phyloP scores from a whole-genome alignment of 257 asterid species.

The Cruciata laevipes region DNA sequence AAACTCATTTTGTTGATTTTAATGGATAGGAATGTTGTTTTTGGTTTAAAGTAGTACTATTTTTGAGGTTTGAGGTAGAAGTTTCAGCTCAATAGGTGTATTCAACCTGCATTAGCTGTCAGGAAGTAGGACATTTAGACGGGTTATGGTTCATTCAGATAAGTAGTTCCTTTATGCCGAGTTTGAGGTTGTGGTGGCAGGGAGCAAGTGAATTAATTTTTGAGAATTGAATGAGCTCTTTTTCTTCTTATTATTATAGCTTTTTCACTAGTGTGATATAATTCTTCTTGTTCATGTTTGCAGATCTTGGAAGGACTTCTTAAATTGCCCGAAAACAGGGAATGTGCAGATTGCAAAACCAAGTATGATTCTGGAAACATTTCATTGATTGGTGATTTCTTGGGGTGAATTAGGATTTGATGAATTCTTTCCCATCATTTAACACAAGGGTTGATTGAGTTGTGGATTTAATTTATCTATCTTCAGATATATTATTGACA shows the following conservation, averaged over 20 bases:
- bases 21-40: background rate
- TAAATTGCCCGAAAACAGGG: constrained; percentile 96
- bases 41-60: background rate
- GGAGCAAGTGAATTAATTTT: background rate
- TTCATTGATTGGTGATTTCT: constrained; percentile 8
- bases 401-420: background rate
- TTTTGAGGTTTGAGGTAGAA: background rate
- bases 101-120: background rate
- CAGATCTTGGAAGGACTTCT: constrained; percentile 97
- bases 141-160: background rate
- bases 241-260: background rate
- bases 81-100: background rate
- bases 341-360: constrained; percentile 97
- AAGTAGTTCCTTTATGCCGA: background rate
- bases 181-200: background rate
- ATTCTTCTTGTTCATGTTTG: constrained; percentile 18
- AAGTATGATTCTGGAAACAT: constrained; percentile 46
- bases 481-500: background rate
- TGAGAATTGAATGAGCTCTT: background rate
- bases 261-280: background rate
- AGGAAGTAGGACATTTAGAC: background rate
- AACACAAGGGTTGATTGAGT: background rate
- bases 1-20: background rate
- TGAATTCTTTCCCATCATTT: background rate
- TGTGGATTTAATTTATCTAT: background rate